Percentiles rank a stretch among this genome's conserved stretches.
These are phyloP conservation scores for Boletus vermiculosoides DNA, from an alignment of 768 basidiomycete species.

Conservation along the genomic window DNA sequence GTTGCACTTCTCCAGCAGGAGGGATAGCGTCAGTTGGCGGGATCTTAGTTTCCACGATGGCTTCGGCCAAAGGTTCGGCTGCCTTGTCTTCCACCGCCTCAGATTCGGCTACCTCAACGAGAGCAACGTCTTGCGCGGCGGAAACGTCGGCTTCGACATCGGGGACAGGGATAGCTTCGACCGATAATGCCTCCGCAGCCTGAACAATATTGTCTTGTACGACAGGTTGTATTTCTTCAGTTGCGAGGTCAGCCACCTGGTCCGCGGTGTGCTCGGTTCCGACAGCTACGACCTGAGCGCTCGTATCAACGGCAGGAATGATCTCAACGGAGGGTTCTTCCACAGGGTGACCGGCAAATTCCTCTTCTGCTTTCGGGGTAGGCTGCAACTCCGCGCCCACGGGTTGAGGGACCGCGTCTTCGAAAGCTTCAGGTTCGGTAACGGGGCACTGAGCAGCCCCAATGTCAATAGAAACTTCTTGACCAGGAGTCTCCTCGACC, in stretches of 20 bases:
- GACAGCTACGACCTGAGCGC: not conserved
- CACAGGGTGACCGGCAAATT: not conserved
- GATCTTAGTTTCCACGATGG: not conserved
- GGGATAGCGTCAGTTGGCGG: not conserved
- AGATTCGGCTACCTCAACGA: constrained; percentile 1
- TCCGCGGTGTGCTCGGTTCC: constrained; percentile 7
- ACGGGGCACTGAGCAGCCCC: not conserved
- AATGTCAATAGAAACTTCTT: constrained; percentile 1
- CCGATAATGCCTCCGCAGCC: not conserved
- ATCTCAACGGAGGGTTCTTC: constrained; percentile 1
- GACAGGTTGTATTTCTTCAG: not conserved
- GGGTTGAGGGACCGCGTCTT: not conserved
- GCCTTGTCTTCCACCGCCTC: not conserved
- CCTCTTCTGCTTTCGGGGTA: not conserved
- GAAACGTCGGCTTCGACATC: not conserved
- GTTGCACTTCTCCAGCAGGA: not conserved
- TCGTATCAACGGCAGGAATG: not conserved
- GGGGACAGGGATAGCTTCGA: not conserved
- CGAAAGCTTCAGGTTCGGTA: not conserved
- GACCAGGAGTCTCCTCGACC: constrained; percentile 17
- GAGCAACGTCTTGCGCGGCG: not conserved
- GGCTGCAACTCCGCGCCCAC: constrained; percentile 8
- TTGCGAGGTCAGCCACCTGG: not conserved
- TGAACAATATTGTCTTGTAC: not conserved
- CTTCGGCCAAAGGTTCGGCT: not conserved